Evolutionary conservation across 1,284 basidiomycete genomes (phyloP).

Genomic region (Cutaneotrichosporon cutaneum): DNA sequence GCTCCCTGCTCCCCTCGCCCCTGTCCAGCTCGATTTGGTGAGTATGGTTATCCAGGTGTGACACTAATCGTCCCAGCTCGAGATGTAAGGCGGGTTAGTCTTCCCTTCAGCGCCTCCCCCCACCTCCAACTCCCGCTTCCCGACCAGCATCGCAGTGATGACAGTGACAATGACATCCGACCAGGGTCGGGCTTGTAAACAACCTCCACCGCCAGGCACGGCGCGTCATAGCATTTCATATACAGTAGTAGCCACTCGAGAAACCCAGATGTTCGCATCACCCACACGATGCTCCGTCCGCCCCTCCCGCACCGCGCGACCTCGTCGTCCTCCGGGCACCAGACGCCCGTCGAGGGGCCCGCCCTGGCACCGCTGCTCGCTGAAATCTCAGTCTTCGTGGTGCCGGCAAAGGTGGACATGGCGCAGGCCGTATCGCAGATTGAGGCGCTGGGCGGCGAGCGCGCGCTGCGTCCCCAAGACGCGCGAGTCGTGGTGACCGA

Average conservation of each 20-base stretch:
- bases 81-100: not conserved
- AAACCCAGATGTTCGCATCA: no score
- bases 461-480: conserved; percentile 25
- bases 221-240: no score
- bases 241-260: no score
- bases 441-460: conserved; percentile 44
- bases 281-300: not conserved
- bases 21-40: not conserved
- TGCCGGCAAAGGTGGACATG: conserved; percentile 47
- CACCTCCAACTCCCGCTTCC: not conserved
- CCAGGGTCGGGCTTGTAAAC: no score
- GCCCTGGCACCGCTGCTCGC: conserved; percentile 40
- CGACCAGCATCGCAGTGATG: no score
- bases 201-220: no score
- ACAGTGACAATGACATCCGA: no score
- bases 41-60: not conserved
- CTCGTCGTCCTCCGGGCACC: not conserved
- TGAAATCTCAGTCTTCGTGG: conserved; percentile 42
- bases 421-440: conserved; percentile 28
- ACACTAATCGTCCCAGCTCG: not conserved
- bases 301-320: not conserved
- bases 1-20: not conserved
- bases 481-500: conserved; percentile 41
- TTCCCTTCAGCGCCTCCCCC: not conserved
- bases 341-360: not conserved